Conservation (phyloP, 2,329 filamentous ascomycete genomes). For the Tolypocladium inflatum region DNA sequence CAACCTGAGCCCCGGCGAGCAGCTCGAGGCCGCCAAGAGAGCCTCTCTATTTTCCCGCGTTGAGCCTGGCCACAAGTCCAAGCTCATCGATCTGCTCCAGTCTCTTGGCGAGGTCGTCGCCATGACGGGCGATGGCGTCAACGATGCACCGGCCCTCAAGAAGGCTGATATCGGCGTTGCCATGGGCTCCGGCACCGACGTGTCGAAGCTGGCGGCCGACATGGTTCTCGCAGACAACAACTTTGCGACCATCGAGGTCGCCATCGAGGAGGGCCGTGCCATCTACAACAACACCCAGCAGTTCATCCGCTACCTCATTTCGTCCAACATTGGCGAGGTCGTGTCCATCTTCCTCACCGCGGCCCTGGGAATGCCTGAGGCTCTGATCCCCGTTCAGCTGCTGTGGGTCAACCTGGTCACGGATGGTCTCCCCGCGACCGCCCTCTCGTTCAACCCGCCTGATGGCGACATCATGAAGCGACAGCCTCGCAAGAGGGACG, state of each 20-base stretch:
- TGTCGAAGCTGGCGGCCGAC: constrained; percentile 90
- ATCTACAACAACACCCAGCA: constrained; percentile 99
- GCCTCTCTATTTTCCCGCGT: constrained; percentile 94
- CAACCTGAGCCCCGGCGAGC: constrained; percentile 64
- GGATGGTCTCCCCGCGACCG: constrained; percentile 91
- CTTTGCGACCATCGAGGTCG: constrained; percentile 93
- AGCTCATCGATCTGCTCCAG: constrained; percentile 91
- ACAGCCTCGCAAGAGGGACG: constrained; percentile 82
- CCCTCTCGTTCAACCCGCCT: constrained; percentile 95
- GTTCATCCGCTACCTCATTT: constrained; percentile 98
- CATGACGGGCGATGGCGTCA: constrained; percentile 98
- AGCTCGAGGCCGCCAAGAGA: constrained; percentile 73
- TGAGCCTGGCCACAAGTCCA: constrained; percentile 94
- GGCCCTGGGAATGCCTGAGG: constrained; percentile 93
- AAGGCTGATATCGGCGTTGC: constrained; percentile 98
- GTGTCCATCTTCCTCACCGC: constrained; percentile 98
- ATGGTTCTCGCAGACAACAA: constrained; percentile 99
- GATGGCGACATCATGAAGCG: constrained; percentile 97
- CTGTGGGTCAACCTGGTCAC: constrained; percentile 99
- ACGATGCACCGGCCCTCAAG: constrained; percentile 94
- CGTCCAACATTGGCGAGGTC: constrained; percentile 97
- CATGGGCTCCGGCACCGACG: constrained; percentile 96
- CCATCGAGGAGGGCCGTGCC: constrained; percentile 91
- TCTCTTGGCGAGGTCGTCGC: constrained; percentile 89
- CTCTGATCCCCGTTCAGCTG: constrained; percentile 90